Percentiles rank a stretch among this genome's conserved stretches.
phyloP scores from a whole-genome alignment of 495 filamentous ascomycete genomes.

The Hypomontagnella monticulosa region DNA sequence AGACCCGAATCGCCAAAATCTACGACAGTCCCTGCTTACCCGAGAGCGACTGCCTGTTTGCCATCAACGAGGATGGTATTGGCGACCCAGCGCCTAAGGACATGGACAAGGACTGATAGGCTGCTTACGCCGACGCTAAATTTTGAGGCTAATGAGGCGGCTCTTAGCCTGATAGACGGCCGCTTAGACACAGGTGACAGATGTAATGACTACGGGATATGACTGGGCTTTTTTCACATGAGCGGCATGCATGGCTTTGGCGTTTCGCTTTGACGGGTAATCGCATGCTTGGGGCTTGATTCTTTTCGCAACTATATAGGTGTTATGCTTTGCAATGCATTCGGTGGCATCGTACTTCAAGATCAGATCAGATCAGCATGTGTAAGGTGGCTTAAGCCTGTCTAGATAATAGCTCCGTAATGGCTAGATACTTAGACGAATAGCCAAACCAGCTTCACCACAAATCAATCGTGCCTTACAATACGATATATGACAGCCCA shows the following conservation, averaged over 20 bases:
- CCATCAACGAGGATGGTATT: slow-evolving; percentile 96
- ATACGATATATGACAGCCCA: too few species aligned
- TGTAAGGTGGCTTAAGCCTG: slow-evolving; percentile 7
- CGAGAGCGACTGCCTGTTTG: slow-evolving; percentile 95
- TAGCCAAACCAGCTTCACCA: slow-evolving; percentile 4
- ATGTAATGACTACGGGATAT: slow-evolving; percentile 28
- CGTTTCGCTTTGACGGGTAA: slow-evolving; percentile 19
- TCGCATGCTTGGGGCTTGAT: slow-evolving; percentile 16
- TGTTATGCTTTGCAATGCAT: slow-evolving; percentile 12
- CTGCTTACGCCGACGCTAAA: not conserved
- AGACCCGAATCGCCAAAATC: slow-evolving; percentile 97
- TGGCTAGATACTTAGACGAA: not conserved
- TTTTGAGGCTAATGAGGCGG: not conserved
- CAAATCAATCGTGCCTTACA: too few species aligned
- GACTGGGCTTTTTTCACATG: slow-evolving; percentile 24
- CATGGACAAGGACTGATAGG: slow-evolving; percentile 72
- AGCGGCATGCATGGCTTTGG: slow-evolving; percentile 39
- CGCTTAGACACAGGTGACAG: not conserved
- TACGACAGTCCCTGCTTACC: slow-evolving; percentile 98
- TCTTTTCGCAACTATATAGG: not conserved
- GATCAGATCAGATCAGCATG: not conserved
- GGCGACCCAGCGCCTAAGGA: slow-evolving; percentile 96
- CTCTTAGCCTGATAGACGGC: not conserved
- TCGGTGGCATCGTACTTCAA: slow-evolving; percentile 4
- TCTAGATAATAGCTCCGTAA: not conserved